These are phyloP conservation scores for Solanum tarapatanum DNA, from an alignment of 257 asterid species.

Conservation along the genomic window DNA sequence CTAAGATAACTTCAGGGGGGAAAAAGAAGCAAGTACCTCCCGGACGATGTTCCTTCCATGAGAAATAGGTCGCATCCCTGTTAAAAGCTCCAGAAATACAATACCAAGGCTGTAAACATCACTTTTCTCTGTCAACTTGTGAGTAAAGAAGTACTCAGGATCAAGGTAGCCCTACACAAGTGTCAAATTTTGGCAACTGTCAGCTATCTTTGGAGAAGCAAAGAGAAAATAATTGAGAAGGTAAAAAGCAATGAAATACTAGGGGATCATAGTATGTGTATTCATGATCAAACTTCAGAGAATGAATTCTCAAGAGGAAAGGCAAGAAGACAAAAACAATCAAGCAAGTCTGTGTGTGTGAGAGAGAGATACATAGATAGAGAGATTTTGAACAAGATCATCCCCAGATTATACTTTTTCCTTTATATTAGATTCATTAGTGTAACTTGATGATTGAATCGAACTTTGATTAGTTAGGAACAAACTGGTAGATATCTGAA, in stretches of 20 bases:
- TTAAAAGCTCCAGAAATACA: background rate
- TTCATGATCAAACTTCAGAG: background rate
- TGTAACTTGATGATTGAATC: background rate
- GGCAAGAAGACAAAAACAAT: background rate
- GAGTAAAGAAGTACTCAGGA: background rate
- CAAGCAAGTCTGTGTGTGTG: background rate
- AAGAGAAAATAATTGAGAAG: background rate
- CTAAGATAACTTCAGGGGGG: background rate
- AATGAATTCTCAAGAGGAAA: background rate
- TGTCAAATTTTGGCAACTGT: background rate
- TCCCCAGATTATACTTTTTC: background rate
- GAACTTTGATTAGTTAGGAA: background rate
- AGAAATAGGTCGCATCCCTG: background rate
- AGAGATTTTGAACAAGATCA: background rate
- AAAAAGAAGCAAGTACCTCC: background rate
- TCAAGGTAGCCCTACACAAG: background rate
- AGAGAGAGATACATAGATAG: background rate
- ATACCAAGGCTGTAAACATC: background rate
- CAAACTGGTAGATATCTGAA: background rate
- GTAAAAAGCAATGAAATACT: background rate
- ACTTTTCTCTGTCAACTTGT: background rate
- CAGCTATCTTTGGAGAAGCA: background rate
- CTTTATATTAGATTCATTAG: background rate
- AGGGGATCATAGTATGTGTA: background rate
- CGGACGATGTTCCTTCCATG: background rate